Conservation (phyloP, 225 moss, liverwort and hornwort species). For the Straminergon stramineum region DNA sequence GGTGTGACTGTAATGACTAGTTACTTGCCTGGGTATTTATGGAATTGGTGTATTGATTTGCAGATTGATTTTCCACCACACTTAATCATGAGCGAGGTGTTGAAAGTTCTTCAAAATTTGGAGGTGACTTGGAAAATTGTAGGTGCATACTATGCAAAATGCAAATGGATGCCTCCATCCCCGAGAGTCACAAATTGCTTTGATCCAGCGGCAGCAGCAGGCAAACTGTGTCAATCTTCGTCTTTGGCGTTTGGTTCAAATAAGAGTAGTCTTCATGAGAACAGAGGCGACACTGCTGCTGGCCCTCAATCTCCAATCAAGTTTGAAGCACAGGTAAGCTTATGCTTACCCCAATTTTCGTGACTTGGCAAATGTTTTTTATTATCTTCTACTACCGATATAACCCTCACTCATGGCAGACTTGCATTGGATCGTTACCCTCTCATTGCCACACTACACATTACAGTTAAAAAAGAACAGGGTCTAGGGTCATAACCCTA, state of each 20-base stretch:
- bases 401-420: neutral
- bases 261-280: constrained; percentile 6
- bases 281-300: neutral
- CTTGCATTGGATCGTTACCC: neutral
- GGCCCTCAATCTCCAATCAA: constrained; percentile 17
- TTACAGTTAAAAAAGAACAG: neutral
- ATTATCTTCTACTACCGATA: neutral
- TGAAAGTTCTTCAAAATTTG: constrained; percentile 32
- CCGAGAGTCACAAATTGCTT: constrained; percentile 3
- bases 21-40: neutral
- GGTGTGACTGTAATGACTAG: neutral
- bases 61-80: constrained; percentile 37
- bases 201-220: neutral
- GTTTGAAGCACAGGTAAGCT: constrained; percentile 47
- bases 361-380: neutral
- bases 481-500: neutral
- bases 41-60: neutral
- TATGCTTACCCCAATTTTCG: neutral
- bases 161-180: constrained; percentile 36
- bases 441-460: neutral
- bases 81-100: constrained; percentile 42
- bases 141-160: constrained; percentile 46
- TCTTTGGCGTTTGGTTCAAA: constrained; percentile 9
- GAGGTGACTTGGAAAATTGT: constrained; percentile 46
- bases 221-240: constrained; percentile 5